phyloP scores from a whole-genome alignment of 2,329 filamentous ascomycete species.

The Corinectria fuckeliana region DNA sequence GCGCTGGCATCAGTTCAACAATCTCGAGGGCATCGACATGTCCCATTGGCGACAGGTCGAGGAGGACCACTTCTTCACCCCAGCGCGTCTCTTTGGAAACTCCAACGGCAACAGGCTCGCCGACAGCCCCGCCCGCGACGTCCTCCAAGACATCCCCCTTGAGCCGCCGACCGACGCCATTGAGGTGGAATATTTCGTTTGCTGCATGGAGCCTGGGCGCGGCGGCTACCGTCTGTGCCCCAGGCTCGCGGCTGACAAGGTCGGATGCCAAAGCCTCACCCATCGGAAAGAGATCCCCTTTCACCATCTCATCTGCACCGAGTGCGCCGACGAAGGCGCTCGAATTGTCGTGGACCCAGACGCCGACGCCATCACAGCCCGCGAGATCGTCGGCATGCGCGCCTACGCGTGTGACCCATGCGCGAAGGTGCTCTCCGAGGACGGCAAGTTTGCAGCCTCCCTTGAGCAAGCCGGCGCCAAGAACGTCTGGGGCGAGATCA shows the following conservation, averaged over 20 bases:
- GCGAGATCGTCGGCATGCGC: constrained; percentile 43
- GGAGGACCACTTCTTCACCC: background rate
- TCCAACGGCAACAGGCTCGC: constrained; percentile 7
- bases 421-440: constrained; percentile 15
- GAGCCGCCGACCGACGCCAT: background rate
- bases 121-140: constrained; percentile 20
- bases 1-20: constrained; percentile 26
- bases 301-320: constrained; percentile 28
- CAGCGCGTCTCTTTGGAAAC: constrained; percentile 18
- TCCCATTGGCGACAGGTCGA: constrained; percentile 22
- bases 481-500: constrained; percentile 38
- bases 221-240: constrained; percentile 21
- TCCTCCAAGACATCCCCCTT: constrained; percentile 23
- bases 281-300: constrained; percentile 21
- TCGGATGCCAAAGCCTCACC: constrained; percentile 26
- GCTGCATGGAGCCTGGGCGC: constrained; percentile 26
- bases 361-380: constrained; percentile 14
- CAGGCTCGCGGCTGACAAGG: background rate
- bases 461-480: constrained; percentile 22
- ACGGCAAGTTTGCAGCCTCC: background rate
- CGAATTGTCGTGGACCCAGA: constrained; percentile 22
- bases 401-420: constrained; percentile 46
- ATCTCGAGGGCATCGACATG: constrained; percentile 29
- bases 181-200: background rate
- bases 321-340: constrained; percentile 36